Percentiles rank a stretch among this genome's conserved stretches.
Conservation (phyloP, 2,329 filamentous ascomycete species). For the Ophiocordyceps camponoti-floridani region DNA sequence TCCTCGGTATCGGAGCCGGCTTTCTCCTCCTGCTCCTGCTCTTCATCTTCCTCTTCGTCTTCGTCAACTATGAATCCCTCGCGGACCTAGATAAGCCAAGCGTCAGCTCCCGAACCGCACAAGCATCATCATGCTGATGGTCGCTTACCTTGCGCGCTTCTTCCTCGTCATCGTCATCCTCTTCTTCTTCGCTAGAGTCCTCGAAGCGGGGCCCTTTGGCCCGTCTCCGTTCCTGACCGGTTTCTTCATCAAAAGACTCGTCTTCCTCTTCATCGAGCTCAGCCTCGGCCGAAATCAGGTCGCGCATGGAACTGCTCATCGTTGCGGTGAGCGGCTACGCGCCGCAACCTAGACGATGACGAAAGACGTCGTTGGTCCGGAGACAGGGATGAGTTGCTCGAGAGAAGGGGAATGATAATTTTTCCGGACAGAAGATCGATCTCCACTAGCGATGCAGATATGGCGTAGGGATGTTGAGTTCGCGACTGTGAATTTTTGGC, state of each 20-base stretch:
- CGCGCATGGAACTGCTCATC: conserved; percentile 49
- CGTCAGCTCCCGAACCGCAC: background rate
- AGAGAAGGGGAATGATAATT: background rate
- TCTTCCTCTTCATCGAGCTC: conserved; percentile 75
- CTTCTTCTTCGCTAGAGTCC: conserved; percentile 83
- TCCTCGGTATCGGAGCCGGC: conserved; percentile 39
- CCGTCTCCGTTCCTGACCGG: conserved; percentile 35
- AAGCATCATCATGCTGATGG: conserved; percentile 1
- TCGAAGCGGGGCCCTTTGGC: conserved; percentile 31
- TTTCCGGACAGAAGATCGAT: background rate
- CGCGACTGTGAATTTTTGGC: background rate
- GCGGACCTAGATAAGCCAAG: conserved; percentile 40
- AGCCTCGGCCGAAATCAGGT: conserved; percentile 71
- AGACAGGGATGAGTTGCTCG: background rate
- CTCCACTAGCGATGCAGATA: background rate
- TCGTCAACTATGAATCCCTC: conserved; percentile 86
- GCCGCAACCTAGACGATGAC: background rate
- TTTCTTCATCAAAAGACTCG: conserved; percentile 64
- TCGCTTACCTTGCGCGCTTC: conserved; percentile 50
- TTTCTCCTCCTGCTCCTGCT: conserved; percentile 60
- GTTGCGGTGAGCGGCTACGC: conserved; percentile 11
- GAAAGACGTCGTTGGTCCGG: background rate
- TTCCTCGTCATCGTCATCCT: conserved; percentile 82
- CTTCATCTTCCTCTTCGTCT: conserved; percentile 3
- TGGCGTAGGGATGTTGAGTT: background rate